Base-by-base conservation (phyloP, 257 asterid genomes). In the Salvia miltiorrhiza region DNA sequence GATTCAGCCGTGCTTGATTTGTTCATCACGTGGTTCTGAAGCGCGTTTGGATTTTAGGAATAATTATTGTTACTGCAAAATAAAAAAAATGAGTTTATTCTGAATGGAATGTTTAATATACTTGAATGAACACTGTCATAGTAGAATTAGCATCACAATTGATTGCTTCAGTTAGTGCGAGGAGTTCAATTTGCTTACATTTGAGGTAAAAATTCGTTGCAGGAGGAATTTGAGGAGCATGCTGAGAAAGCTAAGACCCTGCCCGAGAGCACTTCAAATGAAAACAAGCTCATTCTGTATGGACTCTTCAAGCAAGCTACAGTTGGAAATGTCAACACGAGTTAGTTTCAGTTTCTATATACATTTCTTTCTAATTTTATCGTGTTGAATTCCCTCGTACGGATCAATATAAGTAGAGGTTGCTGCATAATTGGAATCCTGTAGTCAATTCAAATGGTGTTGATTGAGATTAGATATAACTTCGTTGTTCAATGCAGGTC, bases 141-240 rank as follows among this genome's bases (percentile, higher is more conserved):
- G 44, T 60, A 11, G 55, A 32, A 26, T 44, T 45, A 21, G 30
- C 12, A 11, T 11, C 35, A n/a, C 16, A 12, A 14, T 11, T 39
- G 9, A 33, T 61, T n/a, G 9, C 53, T 35, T 59, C 49, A n/a
- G n/a, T 59, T 64, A 47, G 17, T 20, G 19, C 30, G 11, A 59
- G 14, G 14, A 65, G 69, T 9, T 50, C 24, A 16, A 24, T 44
- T 54, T 28, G 57, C 33, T 59, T 14, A 40, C 16, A 12, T 54
- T 28, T 56, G 41, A 49, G 57, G 58, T 13, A 7, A 67, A 52
- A 30, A 4, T 16, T 19, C 60, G 20, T 35, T 62, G 5, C 47
- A 94, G 99, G 99, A 94, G 69, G 99, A 94, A 32, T 94, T 94
- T 77, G 97, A 94, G 78, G 88, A 77, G 77, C 52, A 89, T 39